phyloP scores from a whole-genome alignment of 106 monocot species.

The Allium fistulosum region DNA sequence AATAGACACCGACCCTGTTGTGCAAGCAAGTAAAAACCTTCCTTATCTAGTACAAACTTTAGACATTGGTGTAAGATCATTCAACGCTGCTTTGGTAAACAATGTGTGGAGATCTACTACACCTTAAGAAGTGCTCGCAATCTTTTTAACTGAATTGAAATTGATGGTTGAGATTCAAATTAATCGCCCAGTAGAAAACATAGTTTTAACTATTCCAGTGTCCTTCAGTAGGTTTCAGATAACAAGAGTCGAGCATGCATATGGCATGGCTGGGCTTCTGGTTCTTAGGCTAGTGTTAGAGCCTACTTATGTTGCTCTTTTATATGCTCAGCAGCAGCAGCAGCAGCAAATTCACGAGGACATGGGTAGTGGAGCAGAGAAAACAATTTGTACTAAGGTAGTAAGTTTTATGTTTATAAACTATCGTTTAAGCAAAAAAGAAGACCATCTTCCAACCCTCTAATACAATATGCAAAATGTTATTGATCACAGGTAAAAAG shows the following conservation, averaged over 20 bases:
- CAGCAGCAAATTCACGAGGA: conserved; percentile 18
- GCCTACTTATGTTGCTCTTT: conserved; percentile 66
- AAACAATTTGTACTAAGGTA: too few species aligned
- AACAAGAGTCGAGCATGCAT: conserved; percentile 70
- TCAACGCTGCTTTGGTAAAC: conserved; percentile 63
- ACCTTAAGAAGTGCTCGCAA: conserved; percentile 68
- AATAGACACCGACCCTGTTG: conserved; percentile 61
- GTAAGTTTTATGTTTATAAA: too few species aligned
- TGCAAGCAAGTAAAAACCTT: conserved; percentile 61
- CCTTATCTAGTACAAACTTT: conserved; percentile 74
- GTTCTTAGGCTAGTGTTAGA: conserved; percentile 70
- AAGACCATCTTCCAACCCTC: too few species aligned
- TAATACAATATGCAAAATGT: too few species aligned
- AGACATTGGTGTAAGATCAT: conserved; percentile 61
- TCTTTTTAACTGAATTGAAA: conserved; percentile 54
- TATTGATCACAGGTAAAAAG: too few species aligned
- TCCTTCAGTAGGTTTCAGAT: conserved; percentile 76
- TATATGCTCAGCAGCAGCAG: conserved; percentile 74
- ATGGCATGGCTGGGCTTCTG: conserved; percentile 68
- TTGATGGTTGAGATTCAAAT: conserved; percentile 55
- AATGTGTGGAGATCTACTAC: conserved; percentile 71
- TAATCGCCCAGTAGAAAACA: conserved; percentile 42
- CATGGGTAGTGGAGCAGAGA: conserved; percentile 56
- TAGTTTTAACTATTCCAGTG: conserved; percentile 70
- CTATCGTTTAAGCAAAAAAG: too few species aligned